Conservation (phyloP, 176 grass and related monocot genomes). For the bread wheat (Triticum aestivum) region IWGSC_CS_RefSeq_v2.1 NC_057809.1:444259337-444259836, state of each 20-base stretch:
- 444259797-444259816: too few relatives aligned
- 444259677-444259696: too few relatives aligned
- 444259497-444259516: slow-evolving; percentile 21
- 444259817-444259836: too few relatives aligned
- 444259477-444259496: neutral
- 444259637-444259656: neutral
- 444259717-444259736: too few relatives aligned
- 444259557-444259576: neutral
- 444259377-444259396: neutral
- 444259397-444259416: slow-evolving; percentile 21
- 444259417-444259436: slow-evolving; percentile 35
- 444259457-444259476: slow-evolving; percentile 17
- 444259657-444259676: neutral
- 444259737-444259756: too few relatives aligned
- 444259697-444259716: too few relatives aligned
- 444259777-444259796: too few relatives aligned
- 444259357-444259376: neutral
- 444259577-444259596: neutral
- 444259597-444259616: neutral
- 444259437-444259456: slow-evolving; percentile 45
- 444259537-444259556: neutral
- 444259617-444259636: neutral
- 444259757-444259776: too few relatives aligned
- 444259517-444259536: neutral
- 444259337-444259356: slow-evolving; percentile 5